Base-by-base conservation (phyloP, 2,329 filamentous ascomycete species). In the Trichoderma semiorbis region DNA sequence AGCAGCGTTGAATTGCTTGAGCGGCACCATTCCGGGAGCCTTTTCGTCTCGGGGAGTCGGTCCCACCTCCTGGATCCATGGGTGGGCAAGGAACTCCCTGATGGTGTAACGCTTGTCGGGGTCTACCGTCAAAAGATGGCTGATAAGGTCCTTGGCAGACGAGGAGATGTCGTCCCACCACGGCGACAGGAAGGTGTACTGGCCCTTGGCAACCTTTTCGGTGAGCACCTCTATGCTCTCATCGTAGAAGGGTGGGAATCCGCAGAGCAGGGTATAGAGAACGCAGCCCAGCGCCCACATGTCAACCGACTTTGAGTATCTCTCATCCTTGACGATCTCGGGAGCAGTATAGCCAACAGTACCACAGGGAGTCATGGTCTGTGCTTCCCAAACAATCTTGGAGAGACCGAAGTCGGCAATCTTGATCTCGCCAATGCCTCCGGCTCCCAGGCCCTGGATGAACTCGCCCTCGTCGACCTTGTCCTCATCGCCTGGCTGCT, bases 151-250 rank as follows among this genome's bases (percentile, higher is more conserved):
- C 81, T 98, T 94, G 0, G 96, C 96, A 4, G 93, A 91, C 80
- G 96, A 94, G 73, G 95, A 98, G 73, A 99, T 98, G 72, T 98
- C 95, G 76, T 99, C 96, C 96, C 96, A 99, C 96, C 96, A 99
- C 0, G 96, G 96, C 3, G 95, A 98, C 57, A 99, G 84, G 85
- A 99, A 99, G 0, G 96, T 98, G 81, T 96, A 99, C 83, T 98
- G 94, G 63, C 96, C 96, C 78, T 93, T 92, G 34, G 96, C 96
- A 21, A 99, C 96, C 86, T 99, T 99, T 80, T 99, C 95, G 1
- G 96, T 98, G 73, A 99, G 88, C 0, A 97, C 92, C 79, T 97
- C 94, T 76, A 99, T 98, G 78, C 94, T 97, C 83, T 99, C 96
- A 77, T 99, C 96, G 81, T 99, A 97, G 83, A 99, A 99, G 3